Evolutionary conservation across 768 basidiomycete species (phyloP), one percentile per base, ranked within the genome.

Genomic region (Podaxis sp.): DNA sequence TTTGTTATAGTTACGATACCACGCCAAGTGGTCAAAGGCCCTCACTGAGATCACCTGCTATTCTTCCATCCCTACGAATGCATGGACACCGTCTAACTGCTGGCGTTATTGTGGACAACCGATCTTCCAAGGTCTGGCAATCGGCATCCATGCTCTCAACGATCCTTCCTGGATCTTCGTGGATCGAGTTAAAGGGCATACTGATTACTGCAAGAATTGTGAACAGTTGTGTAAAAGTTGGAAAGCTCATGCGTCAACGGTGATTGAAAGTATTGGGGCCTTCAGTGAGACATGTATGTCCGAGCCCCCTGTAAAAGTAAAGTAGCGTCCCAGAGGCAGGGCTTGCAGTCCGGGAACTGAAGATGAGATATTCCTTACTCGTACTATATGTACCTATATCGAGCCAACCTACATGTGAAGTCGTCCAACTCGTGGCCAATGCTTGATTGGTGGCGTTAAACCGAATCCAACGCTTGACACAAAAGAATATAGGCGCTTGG

Each of bases 241-340:
- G 58, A 40, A 40, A 22, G 37, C 5, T 11, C 50, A 27, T n/a
- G 36, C 58, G 5, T n/a, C 51, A n/a, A 19, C 19, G 7, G n/a
- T 15, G 38, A 25, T 59, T 15, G 25, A 33, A 9, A n/a, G 12
- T 3, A 36, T 60, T 33, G 59, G 50, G 1, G 3, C 17, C 25
- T 60, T 60, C 38, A 60, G 51, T 24, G 59, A 54, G 59, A 60
- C 59, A n/a, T 60, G 59, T 43, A 41, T 41, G 40, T n/a, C 40
- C 3, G 15, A 41, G 2, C 17, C 40, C 12, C 40, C 2, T 41
- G 40, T 15, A 41, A 41, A 41, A 41, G 40, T 7, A 41, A 3
- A 41, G 40, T 41, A 41, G 40, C 33, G 33, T 33, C 8, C 8
- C 1, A 9, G 33, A 2, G 8, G 33, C 33, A 9, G 33, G 33